A percentile compares a stretch with the other conserved stretches of the same genome.
These are phyloP conservation scores for Candolleomyces efflorescens DNA, from an alignment of 768 basidiomycete species.

Conservation along the genomic window DNA sequence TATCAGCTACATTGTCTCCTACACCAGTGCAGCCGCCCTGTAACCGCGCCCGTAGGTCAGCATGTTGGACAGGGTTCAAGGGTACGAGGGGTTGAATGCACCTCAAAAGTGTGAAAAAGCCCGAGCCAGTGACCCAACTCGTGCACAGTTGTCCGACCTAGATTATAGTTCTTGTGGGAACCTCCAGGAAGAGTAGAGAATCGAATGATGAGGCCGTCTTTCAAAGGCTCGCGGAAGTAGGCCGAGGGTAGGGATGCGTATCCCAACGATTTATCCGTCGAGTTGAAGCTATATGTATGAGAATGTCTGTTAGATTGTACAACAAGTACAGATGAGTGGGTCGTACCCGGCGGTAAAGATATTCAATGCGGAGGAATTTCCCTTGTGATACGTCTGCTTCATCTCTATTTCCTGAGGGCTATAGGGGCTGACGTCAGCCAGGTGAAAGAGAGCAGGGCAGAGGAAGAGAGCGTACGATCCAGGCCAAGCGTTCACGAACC, in stretches of 20 bases:
- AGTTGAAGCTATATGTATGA: slow-evolving; percentile 15
- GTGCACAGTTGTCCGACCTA: slow-evolving; percentile 43
- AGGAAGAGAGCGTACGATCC: slow-evolving; percentile 14
- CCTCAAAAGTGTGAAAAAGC: slow-evolving; percentile 46
- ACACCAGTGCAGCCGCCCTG: slow-evolving; percentile 26
- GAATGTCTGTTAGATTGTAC: slow-evolving; percentile 9
- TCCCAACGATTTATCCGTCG: slow-evolving; percentile 31
- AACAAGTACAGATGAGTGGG: background rate
- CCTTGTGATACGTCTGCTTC: slow-evolving; percentile 34
- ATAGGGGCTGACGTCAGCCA: slow-evolving; percentile 2
- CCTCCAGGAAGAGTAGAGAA: slow-evolving; percentile 38
- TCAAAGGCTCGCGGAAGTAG: slow-evolving; percentile 30
- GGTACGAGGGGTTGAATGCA: background rate
- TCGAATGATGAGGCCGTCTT: slow-evolving; percentile 43
- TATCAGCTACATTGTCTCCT: slow-evolving; percentile 41
- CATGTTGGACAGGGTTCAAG: background rate
- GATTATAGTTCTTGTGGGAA: slow-evolving; percentile 34
- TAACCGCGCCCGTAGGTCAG: background rate
- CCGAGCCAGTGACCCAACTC: slow-evolving; percentile 50
- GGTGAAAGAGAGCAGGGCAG: background rate
- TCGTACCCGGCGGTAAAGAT: slow-evolving; percentile 33
- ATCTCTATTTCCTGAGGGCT: slow-evolving; percentile 28
- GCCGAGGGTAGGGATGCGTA: slow-evolving; percentile 45
- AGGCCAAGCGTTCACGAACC: slow-evolving; percentile 36
- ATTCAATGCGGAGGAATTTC: slow-evolving; percentile 32